Conservation (phyloP, 2,329 filamentous ascomycete species). For the Sclerotinia minor region DNA sequence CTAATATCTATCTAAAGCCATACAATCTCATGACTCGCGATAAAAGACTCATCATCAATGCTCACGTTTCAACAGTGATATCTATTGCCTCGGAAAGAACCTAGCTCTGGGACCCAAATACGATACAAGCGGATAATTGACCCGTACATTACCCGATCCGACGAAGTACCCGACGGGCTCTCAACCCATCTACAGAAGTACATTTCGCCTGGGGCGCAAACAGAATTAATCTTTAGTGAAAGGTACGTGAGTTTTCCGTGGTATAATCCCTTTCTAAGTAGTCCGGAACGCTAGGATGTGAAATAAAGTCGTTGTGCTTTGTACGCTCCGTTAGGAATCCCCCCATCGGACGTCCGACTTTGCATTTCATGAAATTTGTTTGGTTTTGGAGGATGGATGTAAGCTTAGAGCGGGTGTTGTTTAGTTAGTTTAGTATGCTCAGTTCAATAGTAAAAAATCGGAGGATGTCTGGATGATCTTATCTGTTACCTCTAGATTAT, state of each 20-base stretch:
- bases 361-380: not conserved
- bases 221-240: not conserved
- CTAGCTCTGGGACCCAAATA: no score
- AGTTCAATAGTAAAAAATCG: not conserved
- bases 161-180: not conserved
- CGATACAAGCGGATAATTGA: not conserved
- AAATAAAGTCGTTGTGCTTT: no score
- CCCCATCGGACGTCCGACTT: slow-evolving; percentile 12
- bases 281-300: not conserved
- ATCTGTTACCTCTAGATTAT: not conserved
- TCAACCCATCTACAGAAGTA: not conserved
- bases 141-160: not conserved
- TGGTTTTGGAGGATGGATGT: not conserved
- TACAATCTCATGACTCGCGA: no score
- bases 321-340: not conserved
- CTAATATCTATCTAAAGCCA: no score
- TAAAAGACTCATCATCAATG: not conserved
- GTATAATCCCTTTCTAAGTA: not conserved
- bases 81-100: not conserved
- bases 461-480: not conserved
- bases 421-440: no score
- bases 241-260: not conserved
- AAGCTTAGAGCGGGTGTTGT: not conserved
- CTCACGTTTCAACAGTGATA: not conserved
- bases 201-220: no score